phyloP scores from a whole-genome alignment of 106 monocot genomes.

The Hemerocallis citrina region DNA sequence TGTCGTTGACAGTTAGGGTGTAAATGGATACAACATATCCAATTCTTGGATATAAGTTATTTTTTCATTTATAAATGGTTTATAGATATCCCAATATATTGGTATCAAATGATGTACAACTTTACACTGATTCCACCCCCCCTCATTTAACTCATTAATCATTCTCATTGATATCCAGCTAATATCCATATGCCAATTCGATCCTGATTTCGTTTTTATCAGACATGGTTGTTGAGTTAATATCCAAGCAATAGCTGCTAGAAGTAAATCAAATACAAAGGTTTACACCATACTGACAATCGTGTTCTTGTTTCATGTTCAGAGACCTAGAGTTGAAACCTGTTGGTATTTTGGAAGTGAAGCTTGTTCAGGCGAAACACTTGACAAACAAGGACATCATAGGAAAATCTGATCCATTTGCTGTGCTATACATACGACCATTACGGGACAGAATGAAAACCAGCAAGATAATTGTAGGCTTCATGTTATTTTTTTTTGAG shows the following conservation, averaged over 20 bases:
- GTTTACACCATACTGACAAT: neutral
- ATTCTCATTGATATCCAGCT: too few relatives aligned
- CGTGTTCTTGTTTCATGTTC: neutral
- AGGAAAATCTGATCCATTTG: constrained; percentile 98
- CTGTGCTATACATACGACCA: constrained; percentile 69
- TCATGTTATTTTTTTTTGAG: neutral
- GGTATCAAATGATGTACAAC: too few relatives aligned
- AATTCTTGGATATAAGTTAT: neutral
- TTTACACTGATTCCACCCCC: too few relatives aligned
- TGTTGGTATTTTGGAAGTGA: constrained; percentile 78
- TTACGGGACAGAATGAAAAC: constrained; percentile 70
- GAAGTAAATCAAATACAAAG: neutral
- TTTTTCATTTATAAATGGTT: too few relatives aligned
- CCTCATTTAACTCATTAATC: too few relatives aligned
- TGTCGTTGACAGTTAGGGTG: too few relatives aligned
- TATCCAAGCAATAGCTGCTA: too few relatives aligned
- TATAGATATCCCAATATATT: too few relatives aligned
- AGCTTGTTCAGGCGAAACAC: constrained; percentile 78
- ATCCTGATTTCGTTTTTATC: too few relatives aligned
- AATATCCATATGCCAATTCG: too few relatives aligned
- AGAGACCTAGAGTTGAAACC: constrained; percentile 93
- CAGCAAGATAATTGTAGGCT: constrained; percentile 87
- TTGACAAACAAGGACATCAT: constrained; percentile 89
- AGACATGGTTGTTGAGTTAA: too few relatives aligned
- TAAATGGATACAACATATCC: neutral